A percentile compares a stretch with the other conserved stretches of the same genome.
phyloP scores from a whole-genome alignment of 2,329 filamentous ascomycete species.

The Aspergillus japonicus region DNA sequence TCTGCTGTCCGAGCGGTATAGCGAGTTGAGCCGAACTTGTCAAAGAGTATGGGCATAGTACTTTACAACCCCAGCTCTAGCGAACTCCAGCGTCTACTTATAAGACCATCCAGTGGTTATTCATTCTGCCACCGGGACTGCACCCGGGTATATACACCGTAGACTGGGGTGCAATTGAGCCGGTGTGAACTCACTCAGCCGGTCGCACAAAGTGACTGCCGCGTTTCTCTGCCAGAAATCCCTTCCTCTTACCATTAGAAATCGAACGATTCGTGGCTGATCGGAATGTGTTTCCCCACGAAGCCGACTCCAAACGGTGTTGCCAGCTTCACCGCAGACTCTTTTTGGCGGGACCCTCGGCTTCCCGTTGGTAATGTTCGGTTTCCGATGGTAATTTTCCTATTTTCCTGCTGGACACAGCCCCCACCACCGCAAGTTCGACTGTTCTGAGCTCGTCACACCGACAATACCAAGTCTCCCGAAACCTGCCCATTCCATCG shows the following conservation, averaged over 20 bases:
- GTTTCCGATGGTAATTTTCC: conserved; percentile 12
- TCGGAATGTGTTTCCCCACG: conserved; percentile 17
- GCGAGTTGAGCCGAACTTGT: neutral
- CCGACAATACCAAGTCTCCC: neutral
- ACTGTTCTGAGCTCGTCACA: conserved; percentile 1
- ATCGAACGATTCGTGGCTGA: conserved; percentile 12
- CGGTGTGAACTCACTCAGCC: neutral
- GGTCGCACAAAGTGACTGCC: conserved; percentile 1
- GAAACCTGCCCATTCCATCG: neutral
- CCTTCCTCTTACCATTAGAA: conserved; percentile 3
- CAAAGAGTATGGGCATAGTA: neutral
- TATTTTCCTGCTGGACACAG: neutral
- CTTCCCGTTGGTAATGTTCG: conserved; percentile 3
- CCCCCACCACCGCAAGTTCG: conserved; percentile 19
- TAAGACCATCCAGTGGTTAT: neutral
- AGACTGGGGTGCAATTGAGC: neutral
- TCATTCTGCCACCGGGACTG: neutral
- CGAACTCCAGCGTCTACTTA: neutral
- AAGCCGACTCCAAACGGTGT: neutral
- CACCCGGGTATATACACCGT: neutral
- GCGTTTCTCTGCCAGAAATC: neutral
- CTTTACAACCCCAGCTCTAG: neutral
- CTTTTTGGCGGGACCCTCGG: conserved; percentile 26
- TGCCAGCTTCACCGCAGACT: conserved; percentile 35
- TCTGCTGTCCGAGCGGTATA: neutral